These are phyloP conservation scores for Pseudogymnoascus sp. DNA, from an alignment of 2,329 filamentous ascomycete genomes.

Conservation along the genomic window DNA sequence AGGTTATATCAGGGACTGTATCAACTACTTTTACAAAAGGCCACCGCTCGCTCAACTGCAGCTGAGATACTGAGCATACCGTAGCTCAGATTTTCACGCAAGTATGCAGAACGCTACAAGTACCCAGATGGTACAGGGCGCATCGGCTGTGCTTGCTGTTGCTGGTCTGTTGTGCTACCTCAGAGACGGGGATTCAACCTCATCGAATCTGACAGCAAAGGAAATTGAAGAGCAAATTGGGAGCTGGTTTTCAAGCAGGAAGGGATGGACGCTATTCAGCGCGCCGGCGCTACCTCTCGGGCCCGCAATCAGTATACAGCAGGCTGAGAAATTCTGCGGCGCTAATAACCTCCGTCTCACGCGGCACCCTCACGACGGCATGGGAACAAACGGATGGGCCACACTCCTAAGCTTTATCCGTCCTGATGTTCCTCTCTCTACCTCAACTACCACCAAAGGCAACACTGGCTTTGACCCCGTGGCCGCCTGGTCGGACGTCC, in stretches of 20 bases:
- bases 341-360: constrained; percentile 9
- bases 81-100: neutral
- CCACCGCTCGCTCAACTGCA: neutral
- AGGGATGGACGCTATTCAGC: neutral
- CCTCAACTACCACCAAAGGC: neutral
- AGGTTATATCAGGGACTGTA: neutral
- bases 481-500: neutral
- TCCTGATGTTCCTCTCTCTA: neutral
- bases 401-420: constrained; percentile 2
- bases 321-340: constrained; percentile 13
- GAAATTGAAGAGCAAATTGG: neutral
- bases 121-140: neutral
- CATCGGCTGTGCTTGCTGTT: neutral
- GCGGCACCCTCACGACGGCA: constrained; percentile 7
- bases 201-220: neutral
- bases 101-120: neutral
- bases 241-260: neutral
- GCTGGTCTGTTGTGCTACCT: neutral
- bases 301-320: neutral
- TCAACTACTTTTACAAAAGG: neutral
- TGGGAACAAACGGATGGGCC: constrained; percentile 10
- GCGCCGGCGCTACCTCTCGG: neutral
- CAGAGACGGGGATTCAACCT: neutral
- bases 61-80: neutral
- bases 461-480: neutral